Conservation (phyloP, 257 asterid species). For the Apocynum venetum region DNA sequence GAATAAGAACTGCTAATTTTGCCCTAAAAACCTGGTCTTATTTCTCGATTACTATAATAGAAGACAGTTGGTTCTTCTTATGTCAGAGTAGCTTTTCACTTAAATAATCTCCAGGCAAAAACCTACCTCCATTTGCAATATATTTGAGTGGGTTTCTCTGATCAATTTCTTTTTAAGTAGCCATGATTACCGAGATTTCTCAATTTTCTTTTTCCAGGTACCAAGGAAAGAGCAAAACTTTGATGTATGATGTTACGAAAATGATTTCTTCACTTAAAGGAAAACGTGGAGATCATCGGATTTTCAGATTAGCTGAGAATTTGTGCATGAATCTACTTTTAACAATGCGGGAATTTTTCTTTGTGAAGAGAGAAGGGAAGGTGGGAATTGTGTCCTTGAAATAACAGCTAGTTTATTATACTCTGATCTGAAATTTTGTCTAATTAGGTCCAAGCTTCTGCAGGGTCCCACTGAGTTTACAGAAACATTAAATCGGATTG, state of each 20-base stretch:
- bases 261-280: constrained; percentile 80
- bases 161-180: background rate
- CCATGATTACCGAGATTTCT: background rate
- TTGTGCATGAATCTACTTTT: constrained; percentile 89
- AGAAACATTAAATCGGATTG: constrained; percentile 83
- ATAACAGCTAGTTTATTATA: background rate
- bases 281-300: constrained; percentile 96
- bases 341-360: constrained; percentile 85
- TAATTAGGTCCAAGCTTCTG: constrained; percentile 26
- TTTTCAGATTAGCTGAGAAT: constrained; percentile 90
- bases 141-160: background rate
- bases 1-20: background rate
- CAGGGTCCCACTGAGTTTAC: constrained; percentile 99
- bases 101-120: background rate
- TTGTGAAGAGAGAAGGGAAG: constrained; percentile 95
- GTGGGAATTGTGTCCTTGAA: constrained; percentile 28
- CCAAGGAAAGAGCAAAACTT: constrained; percentile 90
- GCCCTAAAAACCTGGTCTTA: background rate
- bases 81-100: background rate
- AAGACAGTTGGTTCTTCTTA: background rate
- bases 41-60: background rate
- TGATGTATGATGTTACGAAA: constrained; percentile 89
- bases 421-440: background rate
- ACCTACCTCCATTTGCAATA: background rate
- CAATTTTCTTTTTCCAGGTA: constrained; percentile 48